phyloP scores from a whole-genome alignment of 768 basidiomycete genomes.

The Amanita molliuscula region DNA sequence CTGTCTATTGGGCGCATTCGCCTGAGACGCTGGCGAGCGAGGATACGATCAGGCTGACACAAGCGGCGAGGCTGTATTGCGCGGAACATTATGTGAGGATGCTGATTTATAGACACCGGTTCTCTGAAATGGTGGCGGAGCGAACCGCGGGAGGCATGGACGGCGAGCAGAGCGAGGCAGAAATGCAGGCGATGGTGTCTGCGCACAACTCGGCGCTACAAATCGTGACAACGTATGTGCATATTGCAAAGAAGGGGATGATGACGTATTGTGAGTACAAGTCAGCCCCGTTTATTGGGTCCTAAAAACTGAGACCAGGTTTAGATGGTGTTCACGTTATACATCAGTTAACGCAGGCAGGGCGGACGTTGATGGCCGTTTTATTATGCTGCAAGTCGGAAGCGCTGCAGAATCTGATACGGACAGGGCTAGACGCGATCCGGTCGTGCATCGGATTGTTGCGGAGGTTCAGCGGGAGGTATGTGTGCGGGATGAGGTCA shows the following conservation, averaged over 20 bases:
- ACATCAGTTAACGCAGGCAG: constrained; percentile 90
- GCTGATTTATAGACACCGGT: constrained; percentile 83
- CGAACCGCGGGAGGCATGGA: constrained; percentile 27
- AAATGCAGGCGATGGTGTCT: constrained; percentile 68
- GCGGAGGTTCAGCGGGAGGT: constrained; percentile 81
- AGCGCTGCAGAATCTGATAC: constrained; percentile 61
- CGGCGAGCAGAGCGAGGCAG: constrained; percentile 55
- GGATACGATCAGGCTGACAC: constrained; percentile 84
- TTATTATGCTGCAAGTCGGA: constrained; percentile 84
- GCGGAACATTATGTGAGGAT: constrained; percentile 81
- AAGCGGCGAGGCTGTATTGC: constrained; percentile 80
- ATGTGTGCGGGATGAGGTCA: constrained; percentile 84
- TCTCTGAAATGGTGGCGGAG: constrained; percentile 69
- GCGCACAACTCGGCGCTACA: constrained; percentile 73
- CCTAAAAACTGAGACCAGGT: not conserved
- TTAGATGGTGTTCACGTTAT: constrained; percentile 92
- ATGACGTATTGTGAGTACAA: constrained; percentile 85
- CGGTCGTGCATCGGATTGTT: constrained; percentile 84
- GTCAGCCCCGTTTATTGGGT: constrained; percentile 4
- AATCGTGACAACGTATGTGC: constrained; percentile 74
- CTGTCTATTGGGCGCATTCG: constrained; percentile 71
- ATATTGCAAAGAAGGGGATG: constrained; percentile 77
- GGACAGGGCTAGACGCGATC: constrained; percentile 75
- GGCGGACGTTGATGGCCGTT: constrained; percentile 81
- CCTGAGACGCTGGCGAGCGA: constrained; percentile 73